Conservation (phyloP, 2,329 filamentous ascomycete species). For the Aspergillus brasiliensis region DNA sequence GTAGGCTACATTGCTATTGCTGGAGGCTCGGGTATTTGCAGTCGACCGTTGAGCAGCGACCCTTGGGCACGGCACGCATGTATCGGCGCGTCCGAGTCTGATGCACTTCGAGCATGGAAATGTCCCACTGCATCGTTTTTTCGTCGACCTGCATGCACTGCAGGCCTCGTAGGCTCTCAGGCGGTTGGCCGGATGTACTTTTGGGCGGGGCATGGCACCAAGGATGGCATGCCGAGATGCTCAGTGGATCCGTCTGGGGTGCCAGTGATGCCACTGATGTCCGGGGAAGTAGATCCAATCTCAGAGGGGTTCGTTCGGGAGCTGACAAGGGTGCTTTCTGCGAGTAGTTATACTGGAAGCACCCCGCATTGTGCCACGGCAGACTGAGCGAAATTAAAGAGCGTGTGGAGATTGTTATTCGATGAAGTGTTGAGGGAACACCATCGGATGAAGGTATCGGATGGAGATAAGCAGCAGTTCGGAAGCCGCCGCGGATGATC, state of each 20-base stretch:
- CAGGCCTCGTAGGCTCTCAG: conserved; percentile 55
- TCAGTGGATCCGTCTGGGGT: not conserved
- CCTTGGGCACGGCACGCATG: conserved; percentile 34
- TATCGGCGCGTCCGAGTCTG: conserved; percentile 44
- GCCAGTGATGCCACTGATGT: not conserved
- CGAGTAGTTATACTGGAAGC: not conserved
- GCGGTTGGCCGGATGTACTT: conserved; percentile 53
- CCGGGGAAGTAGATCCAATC: not conserved
- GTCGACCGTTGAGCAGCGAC: not conserved
- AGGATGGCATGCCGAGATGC: not conserved
- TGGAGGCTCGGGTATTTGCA: not conserved
- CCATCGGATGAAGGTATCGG: too few relatives aligned
- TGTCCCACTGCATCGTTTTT: conserved; percentile 55
- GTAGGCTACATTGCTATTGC: not conserved
- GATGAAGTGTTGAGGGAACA: too few relatives aligned
- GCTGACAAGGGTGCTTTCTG: not conserved
- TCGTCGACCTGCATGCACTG: conserved; percentile 51
- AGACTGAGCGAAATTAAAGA: not conserved
- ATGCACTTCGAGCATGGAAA: conserved; percentile 54
- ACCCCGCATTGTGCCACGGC: not conserved
- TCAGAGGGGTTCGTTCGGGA: not conserved
- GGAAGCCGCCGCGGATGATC: too few relatives aligned
- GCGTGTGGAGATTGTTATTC: not conserved
- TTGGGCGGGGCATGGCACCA: conserved; percentile 54
- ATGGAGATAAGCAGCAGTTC: too few relatives aligned